phyloP scores from a whole-genome alignment of 352 stramenopile genomes.

The Blastocystis sp. region DNA sequence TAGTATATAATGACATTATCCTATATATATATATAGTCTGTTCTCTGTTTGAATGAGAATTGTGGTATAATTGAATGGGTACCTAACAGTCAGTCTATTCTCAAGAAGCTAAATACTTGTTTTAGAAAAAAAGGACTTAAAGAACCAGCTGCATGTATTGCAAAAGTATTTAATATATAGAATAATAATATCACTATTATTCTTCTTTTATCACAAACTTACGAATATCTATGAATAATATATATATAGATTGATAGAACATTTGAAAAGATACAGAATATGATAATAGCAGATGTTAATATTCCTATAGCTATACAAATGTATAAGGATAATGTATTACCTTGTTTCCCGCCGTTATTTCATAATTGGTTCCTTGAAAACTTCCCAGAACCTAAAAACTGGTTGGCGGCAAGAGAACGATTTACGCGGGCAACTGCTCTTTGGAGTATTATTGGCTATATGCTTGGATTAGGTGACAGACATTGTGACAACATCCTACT shows the following conservation, averaged over 20 bases:
- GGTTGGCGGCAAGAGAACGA: slow-evolving; percentile 75
- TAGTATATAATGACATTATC: neutral
- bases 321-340: slow-evolving; percentile 54
- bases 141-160: no score
- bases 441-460: slow-evolving; percentile 77
- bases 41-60: slow-evolving; percentile 95
- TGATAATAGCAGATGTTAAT: neutral
- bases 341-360: slow-evolving; percentile 75
- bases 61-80: slow-evolving; percentile 98
- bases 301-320: slow-evolving; percentile 63
- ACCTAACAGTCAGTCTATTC: slow-evolving; percentile 73
- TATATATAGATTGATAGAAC: neutral
- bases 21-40: slow-evolving; percentile 42
- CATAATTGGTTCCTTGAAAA: slow-evolving; percentile 96
- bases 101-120: slow-evolving; percentile 1
- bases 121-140: no score
- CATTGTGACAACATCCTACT: slow-evolving; percentile 99
- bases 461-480: slow-evolving; percentile 66
- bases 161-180: no score
- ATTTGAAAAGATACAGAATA: slow-evolving; percentile 17
- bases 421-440: slow-evolving; percentile 56
- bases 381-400: slow-evolving; percentile 81
- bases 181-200: no score
- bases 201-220: neutral
- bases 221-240: slow-evolving; percentile 2